Evolutionary conservation across 805 yeast species (phyloP).

Genomic region (Nakazawaea wickerhamii): DNA sequence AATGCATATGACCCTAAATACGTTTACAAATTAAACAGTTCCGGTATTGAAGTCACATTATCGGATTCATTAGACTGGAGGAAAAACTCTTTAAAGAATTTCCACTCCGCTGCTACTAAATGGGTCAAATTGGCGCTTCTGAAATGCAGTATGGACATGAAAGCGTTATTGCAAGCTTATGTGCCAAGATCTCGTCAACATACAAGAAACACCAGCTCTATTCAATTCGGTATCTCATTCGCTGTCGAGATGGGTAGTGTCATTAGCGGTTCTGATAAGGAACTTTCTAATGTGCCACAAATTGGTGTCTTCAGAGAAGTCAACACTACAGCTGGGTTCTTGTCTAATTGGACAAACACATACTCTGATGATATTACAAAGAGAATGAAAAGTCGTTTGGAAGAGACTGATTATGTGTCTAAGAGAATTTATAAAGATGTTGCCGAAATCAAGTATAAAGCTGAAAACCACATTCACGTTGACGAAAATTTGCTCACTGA

Average conservation of each 20-base stretch:
- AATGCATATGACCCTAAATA: slow-evolving; percentile 84
- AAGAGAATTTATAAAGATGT: slow-evolving; percentile 14
- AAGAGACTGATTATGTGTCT: slow-evolving; percentile 20
- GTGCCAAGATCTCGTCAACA: slow-evolving; percentile 37
- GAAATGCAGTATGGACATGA: slow-evolving; percentile 66
- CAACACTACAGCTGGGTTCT: slow-evolving; percentile 64
- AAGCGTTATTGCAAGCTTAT: slow-evolving; percentile 73
- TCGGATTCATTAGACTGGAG: slow-evolving; percentile 81
- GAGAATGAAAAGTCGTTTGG: slow-evolving; percentile 22
- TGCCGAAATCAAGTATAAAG: slow-evolving; percentile 1
- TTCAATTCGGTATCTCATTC: slow-evolving; percentile 81
- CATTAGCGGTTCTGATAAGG: slow-evolving; percentile 62
- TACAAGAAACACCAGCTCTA: slow-evolving; percentile 21
- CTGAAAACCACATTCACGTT: slow-evolving; percentile 16
- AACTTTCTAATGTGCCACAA: slow-evolving; percentile 44
- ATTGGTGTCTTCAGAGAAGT: slow-evolving; percentile 28
- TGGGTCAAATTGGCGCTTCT: slow-evolving; percentile 64
- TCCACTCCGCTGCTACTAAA: slow-evolving; percentile 51
- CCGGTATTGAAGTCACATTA: slow-evolving; percentile 49
- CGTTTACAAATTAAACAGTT: slow-evolving; percentile 39
- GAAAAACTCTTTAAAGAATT: slow-evolving; percentile 51
- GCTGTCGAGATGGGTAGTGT: slow-evolving; percentile 86
- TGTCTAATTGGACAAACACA: slow-evolving; percentile 63
- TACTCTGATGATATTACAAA: slow-evolving; percentile 30
- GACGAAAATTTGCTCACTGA: slow-evolving; percentile 30